Evolutionary conservation across 371 early-diverging fungal genomes (phyloP).

Genomic region (Actinomucor elegans): DNA sequence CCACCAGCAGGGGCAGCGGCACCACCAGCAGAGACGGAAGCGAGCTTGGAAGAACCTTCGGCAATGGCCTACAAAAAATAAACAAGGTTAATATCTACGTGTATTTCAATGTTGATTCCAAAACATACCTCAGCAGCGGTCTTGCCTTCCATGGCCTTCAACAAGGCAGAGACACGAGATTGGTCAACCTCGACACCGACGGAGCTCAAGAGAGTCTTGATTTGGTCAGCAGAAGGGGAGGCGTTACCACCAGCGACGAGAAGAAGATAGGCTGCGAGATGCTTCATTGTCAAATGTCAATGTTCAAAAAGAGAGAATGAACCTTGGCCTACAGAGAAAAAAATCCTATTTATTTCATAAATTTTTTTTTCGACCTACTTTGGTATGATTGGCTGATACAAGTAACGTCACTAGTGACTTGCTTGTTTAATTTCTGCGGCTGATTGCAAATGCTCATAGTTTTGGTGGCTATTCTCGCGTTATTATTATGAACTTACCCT

Average conservation of each 20-base stretch:
- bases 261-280: conserved; percentile 94
- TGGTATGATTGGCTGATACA: not conserved
- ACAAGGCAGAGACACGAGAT: conserved; percentile 70
- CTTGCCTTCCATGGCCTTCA: conserved; percentile 86
- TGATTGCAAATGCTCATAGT: too few species aligned
- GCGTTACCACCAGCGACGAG: conserved; percentile 84
- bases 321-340: conserved; percentile 17
- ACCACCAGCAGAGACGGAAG: conserved; percentile 87
- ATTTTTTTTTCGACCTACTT: conserved; percentile 6
- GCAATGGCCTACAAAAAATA: conserved; percentile 63
- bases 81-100: not conserved
- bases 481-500: too few species aligned
- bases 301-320: conserved; percentile 30
- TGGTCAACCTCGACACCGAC: conserved; percentile 90
- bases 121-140: conserved; percentile 68
- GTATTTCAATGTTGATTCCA: not conserved
- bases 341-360: conserved; percentile 21
- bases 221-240: conserved; percentile 72
- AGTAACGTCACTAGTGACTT: not conserved
- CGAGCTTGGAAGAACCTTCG: conserved; percentile 88
- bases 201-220: conserved; percentile 80
- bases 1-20: conserved; percentile 62
- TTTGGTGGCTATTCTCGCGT: too few species aligned
- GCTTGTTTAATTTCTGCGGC: too few species aligned
- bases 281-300: conserved; percentile 72